A percentile compares a stretch with the other conserved stretches of the same genome.
Evolutionary conservation across 1,139 yeast genomes (phyloP).

Genomic region (Magnusiomyces starmeri): DNA sequence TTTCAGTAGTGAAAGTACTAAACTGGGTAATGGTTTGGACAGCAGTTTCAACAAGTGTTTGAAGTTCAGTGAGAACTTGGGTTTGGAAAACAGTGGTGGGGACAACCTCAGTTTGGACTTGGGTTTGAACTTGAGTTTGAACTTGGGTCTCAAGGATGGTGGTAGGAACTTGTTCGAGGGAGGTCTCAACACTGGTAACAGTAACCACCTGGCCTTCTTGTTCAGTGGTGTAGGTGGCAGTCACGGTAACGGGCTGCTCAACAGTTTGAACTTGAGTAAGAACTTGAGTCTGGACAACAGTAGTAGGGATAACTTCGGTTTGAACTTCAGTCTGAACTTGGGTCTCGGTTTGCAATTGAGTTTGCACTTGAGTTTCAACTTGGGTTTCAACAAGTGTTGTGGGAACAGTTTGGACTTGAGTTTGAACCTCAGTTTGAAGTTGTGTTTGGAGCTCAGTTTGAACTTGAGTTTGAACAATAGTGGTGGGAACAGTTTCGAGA

Average conservation of each 20-base stretch:
- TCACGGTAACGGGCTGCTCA: neutral
- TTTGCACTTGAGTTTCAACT: neutral
- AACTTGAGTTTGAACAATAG: constrained; percentile 1
- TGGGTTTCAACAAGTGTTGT: constrained; percentile 3
- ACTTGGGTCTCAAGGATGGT: neutral
- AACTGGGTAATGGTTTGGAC: neutral
- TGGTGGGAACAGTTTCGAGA: neutral
- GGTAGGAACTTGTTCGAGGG: neutral
- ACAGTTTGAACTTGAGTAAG: neutral
- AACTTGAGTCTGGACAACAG: constrained; percentile 4
- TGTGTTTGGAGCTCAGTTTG: neutral
- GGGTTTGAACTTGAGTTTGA: neutral
- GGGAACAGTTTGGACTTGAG: neutral
- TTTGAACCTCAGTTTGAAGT: neutral
- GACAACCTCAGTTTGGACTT: neutral
- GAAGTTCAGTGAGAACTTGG: neutral
- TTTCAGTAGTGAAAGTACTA: neutral
- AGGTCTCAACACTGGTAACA: neutral
- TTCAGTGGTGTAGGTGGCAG: constrained; percentile 3
- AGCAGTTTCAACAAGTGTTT: neutral
- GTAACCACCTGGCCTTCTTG: constrained; percentile 1
- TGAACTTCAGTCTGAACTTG: neutral
- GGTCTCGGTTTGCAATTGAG: neutral
- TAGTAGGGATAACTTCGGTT: neutral
- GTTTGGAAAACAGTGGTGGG: constrained; percentile 4